phyloP scores from a whole-genome alignment of 2,329 filamentous ascomycete genomes.

The Ceratocystis cacaofunesta region DNA sequence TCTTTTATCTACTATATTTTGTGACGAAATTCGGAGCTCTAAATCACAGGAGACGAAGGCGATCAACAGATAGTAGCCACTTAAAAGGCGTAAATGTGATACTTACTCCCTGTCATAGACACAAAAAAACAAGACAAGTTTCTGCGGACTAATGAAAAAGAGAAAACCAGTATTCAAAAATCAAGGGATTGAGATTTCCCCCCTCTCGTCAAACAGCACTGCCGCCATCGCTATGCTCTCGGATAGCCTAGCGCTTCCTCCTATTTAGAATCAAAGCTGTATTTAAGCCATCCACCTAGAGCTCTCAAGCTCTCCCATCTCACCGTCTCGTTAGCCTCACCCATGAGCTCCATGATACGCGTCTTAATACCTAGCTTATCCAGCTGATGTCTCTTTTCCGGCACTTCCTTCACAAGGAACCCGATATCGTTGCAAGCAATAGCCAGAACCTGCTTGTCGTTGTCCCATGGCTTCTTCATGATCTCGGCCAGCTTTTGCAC shows the following conservation, averaged over 20 bases:
- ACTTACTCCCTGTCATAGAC: background rate
- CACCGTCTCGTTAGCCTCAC: constrained; percentile 71
- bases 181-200: background rate
- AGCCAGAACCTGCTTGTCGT: constrained; percentile 74
- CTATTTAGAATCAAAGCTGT: constrained; percentile 38
- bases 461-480: constrained; percentile 56
- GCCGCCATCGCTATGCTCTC: background rate
- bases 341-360: constrained; percentile 87
- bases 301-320: constrained; percentile 86
- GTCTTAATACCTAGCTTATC: constrained; percentile 77
- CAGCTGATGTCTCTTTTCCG: constrained; percentile 63
- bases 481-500: constrained; percentile 75
- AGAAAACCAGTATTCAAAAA: constrained; percentile 3
- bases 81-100: background rate
- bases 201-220: background rate
- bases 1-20: background rate
- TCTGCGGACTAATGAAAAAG: background rate
- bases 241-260: background rate
- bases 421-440: constrained; percentile 89
- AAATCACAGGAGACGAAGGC: background rate
- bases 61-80: background rate
- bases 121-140: background rate
- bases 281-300: constrained; percentile 52
- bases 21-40: background rate
- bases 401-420: constrained; percentile 75